phyloP scores from a whole-genome alignment of 2,329 filamentous ascomycete species.

The Hawksworthiomyces lignivorus region DNA sequence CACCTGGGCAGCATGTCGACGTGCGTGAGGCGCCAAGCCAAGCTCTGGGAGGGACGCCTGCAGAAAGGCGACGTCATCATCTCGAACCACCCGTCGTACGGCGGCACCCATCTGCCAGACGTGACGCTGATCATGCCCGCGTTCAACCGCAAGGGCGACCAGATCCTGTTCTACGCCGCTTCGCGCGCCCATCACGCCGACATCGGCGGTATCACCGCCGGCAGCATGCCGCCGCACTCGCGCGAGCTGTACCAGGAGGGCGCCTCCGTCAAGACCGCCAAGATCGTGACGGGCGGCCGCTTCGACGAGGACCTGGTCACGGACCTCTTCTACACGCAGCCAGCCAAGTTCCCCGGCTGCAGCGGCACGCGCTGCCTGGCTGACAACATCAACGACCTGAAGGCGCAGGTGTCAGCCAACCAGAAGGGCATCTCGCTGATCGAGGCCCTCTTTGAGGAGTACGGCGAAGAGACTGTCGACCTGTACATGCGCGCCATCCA shows the following conservation, averaged over 20 bases:
- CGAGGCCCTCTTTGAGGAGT: slow-evolving; percentile 65
- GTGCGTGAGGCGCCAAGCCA: slow-evolving; percentile 68
- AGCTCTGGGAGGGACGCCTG: slow-evolving; percentile 72
- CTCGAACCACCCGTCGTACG: slow-evolving; percentile 77
- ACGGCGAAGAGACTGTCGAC: slow-evolving; percentile 67
- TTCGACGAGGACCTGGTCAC: slow-evolving; percentile 74
- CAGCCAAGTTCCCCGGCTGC: slow-evolving; percentile 67
- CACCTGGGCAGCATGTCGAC: slow-evolving; percentile 83
- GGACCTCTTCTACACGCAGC: slow-evolving; percentile 63
- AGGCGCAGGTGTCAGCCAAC: slow-evolving; percentile 81
- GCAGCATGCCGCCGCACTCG: slow-evolving; percentile 74
- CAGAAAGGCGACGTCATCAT: slow-evolving; percentile 76
- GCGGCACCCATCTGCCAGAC: slow-evolving; percentile 76
- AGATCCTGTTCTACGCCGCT: slow-evolving; percentile 76
- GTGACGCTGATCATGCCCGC: slow-evolving; percentile 76
- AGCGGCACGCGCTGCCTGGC: slow-evolving; percentile 69
- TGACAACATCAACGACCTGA: slow-evolving; percentile 80
- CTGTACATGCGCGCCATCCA: slow-evolving; percentile 82
- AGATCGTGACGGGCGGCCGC: slow-evolving; percentile 67
- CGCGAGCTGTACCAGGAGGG: slow-evolving; percentile 59
- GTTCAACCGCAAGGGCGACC: slow-evolving; percentile 56
- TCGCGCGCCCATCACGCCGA: slow-evolving; percentile 77
- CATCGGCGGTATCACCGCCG: slow-evolving; percentile 75
- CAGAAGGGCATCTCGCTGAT: slow-evolving; percentile 79
- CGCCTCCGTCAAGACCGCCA: slow-evolving; percentile 55